phyloP scores from a whole-genome alignment of 75 land plant species.

The Azolla pinnata region DNA sequence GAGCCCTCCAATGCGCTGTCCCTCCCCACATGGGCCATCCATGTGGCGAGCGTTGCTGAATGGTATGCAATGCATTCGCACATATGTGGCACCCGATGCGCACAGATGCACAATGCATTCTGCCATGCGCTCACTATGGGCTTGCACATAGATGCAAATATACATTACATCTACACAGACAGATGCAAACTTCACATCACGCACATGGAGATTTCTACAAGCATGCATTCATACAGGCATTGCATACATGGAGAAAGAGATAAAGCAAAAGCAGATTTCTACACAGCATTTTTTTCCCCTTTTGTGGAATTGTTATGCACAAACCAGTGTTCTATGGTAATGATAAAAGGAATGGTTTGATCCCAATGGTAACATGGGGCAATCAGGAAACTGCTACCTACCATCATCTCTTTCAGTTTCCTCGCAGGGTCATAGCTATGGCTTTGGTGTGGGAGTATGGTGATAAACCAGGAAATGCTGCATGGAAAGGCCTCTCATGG shows the following conservation, averaged over 20 bases:
- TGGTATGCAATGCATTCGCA: constrained; percentile 32
- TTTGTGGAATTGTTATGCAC: too few relatives aligned
- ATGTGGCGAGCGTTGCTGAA: constrained; percentile 92
- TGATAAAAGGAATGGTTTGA: too few relatives aligned
- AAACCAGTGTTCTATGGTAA: too few relatives aligned
- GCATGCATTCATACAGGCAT: background rate
- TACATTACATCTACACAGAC: too few relatives aligned
- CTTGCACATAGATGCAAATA: background rate
- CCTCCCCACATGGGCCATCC: constrained; percentile 93
- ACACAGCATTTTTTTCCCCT: too few relatives aligned
- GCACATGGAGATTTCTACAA: background rate
- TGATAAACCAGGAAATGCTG: constrained; percentile 55
- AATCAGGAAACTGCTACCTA: too few relatives aligned
- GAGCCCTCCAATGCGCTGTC: constrained; percentile 93
- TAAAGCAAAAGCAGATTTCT: too few relatives aligned
- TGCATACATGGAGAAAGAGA: too few relatives aligned
- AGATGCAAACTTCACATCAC: too few relatives aligned
- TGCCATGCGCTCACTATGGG: background rate
- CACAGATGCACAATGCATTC: background rate
- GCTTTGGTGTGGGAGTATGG: constrained; percentile 93
- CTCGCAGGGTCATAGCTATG: constrained; percentile 91
- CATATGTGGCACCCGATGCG: background rate
- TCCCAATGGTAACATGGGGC: too few relatives aligned
- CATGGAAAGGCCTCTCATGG: constrained; percentile 99
- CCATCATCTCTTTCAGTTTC: too few relatives aligned